Evolutionary conservation across 1,284 basidiomycete species (phyloP).

Genomic region (Cutaneotrichosporon sp.): DNA sequence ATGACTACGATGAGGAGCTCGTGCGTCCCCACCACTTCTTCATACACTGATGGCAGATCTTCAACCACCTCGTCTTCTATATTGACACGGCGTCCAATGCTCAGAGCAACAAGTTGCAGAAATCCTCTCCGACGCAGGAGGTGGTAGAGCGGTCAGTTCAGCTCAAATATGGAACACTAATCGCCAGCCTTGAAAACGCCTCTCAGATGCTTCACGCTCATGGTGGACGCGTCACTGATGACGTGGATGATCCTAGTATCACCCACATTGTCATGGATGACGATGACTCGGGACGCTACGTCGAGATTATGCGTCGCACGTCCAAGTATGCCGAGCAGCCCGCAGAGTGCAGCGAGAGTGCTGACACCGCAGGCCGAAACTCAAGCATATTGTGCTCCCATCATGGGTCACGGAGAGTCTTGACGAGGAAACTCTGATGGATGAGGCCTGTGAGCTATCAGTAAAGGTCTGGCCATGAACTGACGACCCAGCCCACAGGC

Average conservation of each 20-base stretch:
- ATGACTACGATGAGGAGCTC: constrained; percentile 67
- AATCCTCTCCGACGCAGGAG: constrained; percentile 51
- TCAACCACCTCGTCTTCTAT: constrained; percentile 79
- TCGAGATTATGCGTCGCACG: constrained; percentile 64
- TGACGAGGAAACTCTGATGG: constrained; percentile 70
- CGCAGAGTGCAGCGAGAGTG: not conserved
- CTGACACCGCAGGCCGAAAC: constrained; percentile 58
- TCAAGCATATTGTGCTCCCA: constrained; percentile 67
- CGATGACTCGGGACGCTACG: constrained; percentile 53
- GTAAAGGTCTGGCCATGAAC: not conserved
- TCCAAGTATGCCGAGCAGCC: constrained; percentile 55
- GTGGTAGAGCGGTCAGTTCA: constrained; percentile 54
- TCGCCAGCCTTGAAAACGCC: constrained; percentile 59
- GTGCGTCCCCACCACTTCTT: not conserved
- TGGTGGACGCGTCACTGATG: constrained; percentile 62
- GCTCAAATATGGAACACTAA: not conserved
- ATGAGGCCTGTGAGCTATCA: constrained; percentile 56
- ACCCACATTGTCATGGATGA: constrained; percentile 76
- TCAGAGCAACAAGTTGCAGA: constrained; percentile 56
- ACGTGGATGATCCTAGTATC: constrained; percentile 65
- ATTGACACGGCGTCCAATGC: constrained; percentile 75
- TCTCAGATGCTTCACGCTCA: constrained; percentile 57
- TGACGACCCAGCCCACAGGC: constrained; percentile 13
- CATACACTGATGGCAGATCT: constrained; percentile 47
- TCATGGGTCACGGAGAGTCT: constrained; percentile 71